Evolutionary conservation across 768 basidiomycete species (phyloP), one percentile per base, ranked within the genome.

Genomic region (Leucocoprinus birnbaumii): DNA sequence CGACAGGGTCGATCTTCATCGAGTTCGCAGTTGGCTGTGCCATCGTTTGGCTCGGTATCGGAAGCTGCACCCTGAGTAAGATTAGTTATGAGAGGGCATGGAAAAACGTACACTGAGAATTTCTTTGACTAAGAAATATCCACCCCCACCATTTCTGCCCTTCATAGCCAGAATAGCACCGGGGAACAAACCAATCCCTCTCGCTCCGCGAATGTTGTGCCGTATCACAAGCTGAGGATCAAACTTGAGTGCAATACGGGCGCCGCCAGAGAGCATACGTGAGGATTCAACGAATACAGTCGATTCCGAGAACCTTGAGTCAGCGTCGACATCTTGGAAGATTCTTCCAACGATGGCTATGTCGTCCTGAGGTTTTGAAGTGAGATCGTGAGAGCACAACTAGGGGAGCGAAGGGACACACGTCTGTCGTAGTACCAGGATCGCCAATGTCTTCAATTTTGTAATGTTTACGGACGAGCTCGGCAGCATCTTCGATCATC

Each of bases 101-200:
- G 26, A 22, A 25, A 18, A 14, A 71, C 88, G 66, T 65, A 98
- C 96, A 60, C 84, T 72, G 35, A 97, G 68, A 8, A 96, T 74
- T 63, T 98, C 94, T 22, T 83, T 82, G 0, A 88, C 95, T 9
- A 84, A 76, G 65, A 98, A 98, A 73, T 85, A 85, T 2, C 85
- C 89, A 4, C 91, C 94, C 2, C 94, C 91, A 1, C 94, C 94
- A 68, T 98, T 98, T 66, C 80, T 83, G 0, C 97, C 97, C 58
- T 84, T 90, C 27, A 98, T 64, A 0, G 88, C 94, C 1, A 87
- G 87, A 49, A 98, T 83, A 25, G 86, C 86, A 3, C 97, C 97
- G 3, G 94, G 93, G 65, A 95, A 98, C 40, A 98, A 65, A 1
- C 90, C 86, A 9, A 87, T 70, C 0, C 85, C 84, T 14, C 80